Evolutionary conservation across 2,329 filamentous ascomycete species (phyloP).

Genomic region (Plenodomus tracheiphilus): DNA sequence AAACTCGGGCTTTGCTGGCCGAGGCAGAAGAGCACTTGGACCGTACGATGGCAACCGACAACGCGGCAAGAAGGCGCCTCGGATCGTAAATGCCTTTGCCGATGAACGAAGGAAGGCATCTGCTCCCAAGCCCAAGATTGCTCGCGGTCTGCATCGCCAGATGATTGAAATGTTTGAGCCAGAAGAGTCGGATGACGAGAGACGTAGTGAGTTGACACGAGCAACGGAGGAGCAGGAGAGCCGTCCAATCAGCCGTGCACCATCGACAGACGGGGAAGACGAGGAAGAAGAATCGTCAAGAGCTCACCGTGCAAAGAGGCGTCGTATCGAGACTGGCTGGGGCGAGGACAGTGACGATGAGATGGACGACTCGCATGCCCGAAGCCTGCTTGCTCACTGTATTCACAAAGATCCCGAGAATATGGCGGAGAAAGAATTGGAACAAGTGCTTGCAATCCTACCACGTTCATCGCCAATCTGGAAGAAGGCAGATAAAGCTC

Average conservation of each 20-base stretch:
- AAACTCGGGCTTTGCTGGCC: slow-evolving; percentile 45
- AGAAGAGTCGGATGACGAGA: slow-evolving; percentile 83
- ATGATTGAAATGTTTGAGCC: slow-evolving; percentile 74
- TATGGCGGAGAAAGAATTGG: slow-evolving; percentile 66
- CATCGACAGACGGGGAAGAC: slow-evolving; percentile 55
- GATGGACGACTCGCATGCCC: slow-evolving; percentile 51
- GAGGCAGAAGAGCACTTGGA: slow-evolving; percentile 48
- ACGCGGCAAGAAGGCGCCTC: slow-evolving; percentile 45
- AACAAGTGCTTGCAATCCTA: slow-evolving; percentile 58
- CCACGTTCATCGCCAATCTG: slow-evolving; percentile 67
- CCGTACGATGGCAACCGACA: slow-evolving; percentile 49
- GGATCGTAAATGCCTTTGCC: slow-evolving; percentile 51
- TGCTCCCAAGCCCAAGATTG: slow-evolving; percentile 60
- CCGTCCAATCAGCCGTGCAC: slow-evolving; percentile 73
- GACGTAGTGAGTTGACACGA: slow-evolving; percentile 65
- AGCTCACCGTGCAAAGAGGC: slow-evolving; percentile 50
- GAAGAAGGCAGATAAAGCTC: slow-evolving; percentile 70
- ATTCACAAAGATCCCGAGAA: slow-evolving; percentile 67
- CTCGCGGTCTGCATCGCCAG: slow-evolving; percentile 78
- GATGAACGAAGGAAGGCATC: slow-evolving; percentile 64
- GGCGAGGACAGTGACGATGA: slow-evolving; percentile 55
- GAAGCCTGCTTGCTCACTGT: slow-evolving; percentile 53
- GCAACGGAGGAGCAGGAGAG: slow-evolving; percentile 89
- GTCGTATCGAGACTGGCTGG: slow-evolving; percentile 51
- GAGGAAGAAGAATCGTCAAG: slow-evolving; percentile 53